A percentile compares a stretch with the other conserved stretches of the same genome.
Conservation (phyloP, 2,329 filamentous ascomycete species). For the Taxawa tesnikishii region DNA sequence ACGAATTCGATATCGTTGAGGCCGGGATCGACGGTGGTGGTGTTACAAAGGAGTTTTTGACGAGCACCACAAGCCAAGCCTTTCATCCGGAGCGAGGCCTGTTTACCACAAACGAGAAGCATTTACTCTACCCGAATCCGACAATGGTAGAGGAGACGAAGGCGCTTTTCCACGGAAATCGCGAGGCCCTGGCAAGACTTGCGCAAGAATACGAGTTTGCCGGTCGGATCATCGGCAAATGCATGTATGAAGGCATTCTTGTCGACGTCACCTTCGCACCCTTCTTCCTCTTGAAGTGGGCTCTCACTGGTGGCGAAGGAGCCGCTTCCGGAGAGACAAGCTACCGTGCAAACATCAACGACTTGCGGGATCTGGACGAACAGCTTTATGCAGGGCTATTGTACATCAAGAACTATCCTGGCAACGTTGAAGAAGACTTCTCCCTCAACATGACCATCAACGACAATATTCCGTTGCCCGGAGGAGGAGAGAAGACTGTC, state of each 20-base stretch:
- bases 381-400: slow-evolving; percentile 77
- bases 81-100: slow-evolving; percentile 49
- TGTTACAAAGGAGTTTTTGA: slow-evolving; percentile 94
- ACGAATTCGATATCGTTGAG: slow-evolving; percentile 74
- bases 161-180: slow-evolving; percentile 34
- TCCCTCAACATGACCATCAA: slow-evolving; percentile 81
- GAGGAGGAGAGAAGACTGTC: slow-evolving; percentile 41
- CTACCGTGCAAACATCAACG: slow-evolving; percentile 89
- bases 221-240: slow-evolving; percentile 87
- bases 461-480: slow-evolving; percentile 42
- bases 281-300: slow-evolving; percentile 96
- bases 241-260: slow-evolving; percentile 91
- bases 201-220: slow-evolving; percentile 78
- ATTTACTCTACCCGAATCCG: slow-evolving; percentile 82
- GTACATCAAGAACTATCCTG: slow-evolving; percentile 71
- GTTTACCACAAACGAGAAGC: slow-evolving; percentile 76
- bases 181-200: slow-evolving; percentile 45
- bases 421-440: slow-evolving; percentile 67
- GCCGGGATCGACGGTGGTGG: slow-evolving; percentile 95
- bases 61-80: slow-evolving; percentile 73
- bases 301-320: slow-evolving; percentile 54
- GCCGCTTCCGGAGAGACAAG: slow-evolving; percentile 54
- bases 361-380: slow-evolving; percentile 83
- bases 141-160: slow-evolving; percentile 25
- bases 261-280: slow-evolving; percentile 86